Conservation (phyloP, 768 basidiomycete genomes). For the Hericium erinaceus region DNA sequence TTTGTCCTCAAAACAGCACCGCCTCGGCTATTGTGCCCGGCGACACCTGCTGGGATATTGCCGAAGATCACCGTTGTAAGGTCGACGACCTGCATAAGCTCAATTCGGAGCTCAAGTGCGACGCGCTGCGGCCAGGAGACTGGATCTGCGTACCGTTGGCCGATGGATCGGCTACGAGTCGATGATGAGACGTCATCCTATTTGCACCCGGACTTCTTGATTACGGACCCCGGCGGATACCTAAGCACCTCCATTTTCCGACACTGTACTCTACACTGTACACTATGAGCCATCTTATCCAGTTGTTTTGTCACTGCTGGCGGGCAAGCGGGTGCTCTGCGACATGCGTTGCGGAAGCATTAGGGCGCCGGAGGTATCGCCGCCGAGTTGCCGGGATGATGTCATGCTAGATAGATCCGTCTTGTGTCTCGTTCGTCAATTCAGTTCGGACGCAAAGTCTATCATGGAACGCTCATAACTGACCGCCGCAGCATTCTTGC, state of each 20-base stretch:
- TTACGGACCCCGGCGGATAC: too few relatives aligned
- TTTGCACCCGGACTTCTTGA: too few relatives aligned
- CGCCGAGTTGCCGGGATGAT: background rate
- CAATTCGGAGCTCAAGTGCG: slow-evolving; percentile 7
- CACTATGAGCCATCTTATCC: background rate
- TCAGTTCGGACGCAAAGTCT: background rate
- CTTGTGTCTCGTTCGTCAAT: background rate
- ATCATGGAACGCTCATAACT: background rate
- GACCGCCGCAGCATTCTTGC: background rate
- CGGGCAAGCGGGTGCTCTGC: background rate
- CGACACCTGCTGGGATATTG: slow-evolving; percentile 16
- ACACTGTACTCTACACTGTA: background rate
- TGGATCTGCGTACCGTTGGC: slow-evolving; percentile 10
- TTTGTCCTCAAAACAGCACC: slow-evolving; percentile 11
- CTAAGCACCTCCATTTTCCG: background rate
- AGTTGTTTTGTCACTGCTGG: background rate
- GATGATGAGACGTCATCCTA: too few relatives aligned
- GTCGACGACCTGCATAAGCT: slow-evolving; percentile 8
- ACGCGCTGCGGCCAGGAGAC: slow-evolving; percentile 12
- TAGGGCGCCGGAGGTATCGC: background rate
- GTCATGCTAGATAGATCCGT: background rate
- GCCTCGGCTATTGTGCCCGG: slow-evolving; percentile 11
- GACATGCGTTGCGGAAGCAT: background rate
- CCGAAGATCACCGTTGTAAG: slow-evolving; percentile 9
- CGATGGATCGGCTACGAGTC: background rate